phyloP scores from a whole-genome alignment of 1,284 basidiomycete species.

The Pseudozyma flocculosa region DNA sequence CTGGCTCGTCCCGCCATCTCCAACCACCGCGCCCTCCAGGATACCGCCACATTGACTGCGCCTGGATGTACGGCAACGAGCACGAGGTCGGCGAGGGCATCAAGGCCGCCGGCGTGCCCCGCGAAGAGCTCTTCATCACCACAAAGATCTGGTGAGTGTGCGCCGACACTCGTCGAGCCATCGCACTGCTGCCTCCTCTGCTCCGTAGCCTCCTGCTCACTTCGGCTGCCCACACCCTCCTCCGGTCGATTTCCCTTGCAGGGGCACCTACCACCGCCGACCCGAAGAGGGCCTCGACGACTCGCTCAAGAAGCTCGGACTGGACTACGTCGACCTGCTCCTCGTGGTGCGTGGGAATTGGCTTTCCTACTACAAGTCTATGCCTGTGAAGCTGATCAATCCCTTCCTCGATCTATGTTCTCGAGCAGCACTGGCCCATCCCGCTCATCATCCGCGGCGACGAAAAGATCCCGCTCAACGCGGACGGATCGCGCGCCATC shows the following conservation, averaged over 20 bases:
- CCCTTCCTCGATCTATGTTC: too few species aligned
- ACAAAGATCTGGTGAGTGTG: conserved; percentile 75
- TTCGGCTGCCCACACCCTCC: too few species aligned
- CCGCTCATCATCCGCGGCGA: conserved; percentile 71
- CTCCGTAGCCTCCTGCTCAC: too few species aligned
- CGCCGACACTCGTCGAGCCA: conserved; percentile 61
- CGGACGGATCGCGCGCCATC: conserved; percentile 66
- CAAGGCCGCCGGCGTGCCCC: conserved; percentile 69
- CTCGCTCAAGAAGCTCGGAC: conserved; percentile 71
- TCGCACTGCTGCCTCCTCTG: neutral
- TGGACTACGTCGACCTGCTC: conserved; percentile 76
- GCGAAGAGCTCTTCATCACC: conserved; percentile 79
- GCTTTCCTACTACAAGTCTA: neutral
- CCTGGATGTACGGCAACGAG: conserved; percentile 66
- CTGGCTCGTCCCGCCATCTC: too few species aligned
- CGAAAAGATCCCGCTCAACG: conserved; percentile 65
- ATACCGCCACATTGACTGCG: conserved; percentile 15
- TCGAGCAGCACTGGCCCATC: conserved; percentile 45
- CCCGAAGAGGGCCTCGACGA: conserved; percentile 69
- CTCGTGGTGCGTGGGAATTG: conserved; percentile 19
- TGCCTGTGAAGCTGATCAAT: too few species aligned
- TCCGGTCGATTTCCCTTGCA: neutral
- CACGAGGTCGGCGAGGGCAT: conserved; percentile 80
- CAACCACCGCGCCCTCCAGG: too few species aligned
- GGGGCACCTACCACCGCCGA: conserved; percentile 33